Evolutionary conservation across 768 basidiomycete genomes (phyloP), one percentile per base, ranked within the genome.

Genomic region (Punctularia strigosozonata): DNA sequence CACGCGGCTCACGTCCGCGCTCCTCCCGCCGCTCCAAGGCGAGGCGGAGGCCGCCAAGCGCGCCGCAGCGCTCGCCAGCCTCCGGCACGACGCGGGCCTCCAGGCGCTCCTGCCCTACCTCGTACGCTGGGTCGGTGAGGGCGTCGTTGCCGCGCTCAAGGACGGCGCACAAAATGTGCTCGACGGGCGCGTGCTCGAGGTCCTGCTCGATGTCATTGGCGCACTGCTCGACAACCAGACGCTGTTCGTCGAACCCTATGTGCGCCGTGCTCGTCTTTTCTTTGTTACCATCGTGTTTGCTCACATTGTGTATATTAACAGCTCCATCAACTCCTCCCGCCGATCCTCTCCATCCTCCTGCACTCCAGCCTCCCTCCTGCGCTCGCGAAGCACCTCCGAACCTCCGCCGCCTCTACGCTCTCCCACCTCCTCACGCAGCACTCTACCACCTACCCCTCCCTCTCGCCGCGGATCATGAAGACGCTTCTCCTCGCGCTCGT

Each of bases 311-410:
- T 46, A 17, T 31, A 23, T 23, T 21, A 25, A 25, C 46, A 97
- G 91, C 71, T 98, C 4, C 95, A 98, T 52, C 94, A 98, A 80
- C 70, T 98, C 13, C 73, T 98, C 1, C 92, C 92, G 2, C 82
- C 92, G 0, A 74, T 97, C 38, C 75, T 99, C 23, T 95, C 94
- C 4, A 82, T 82, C 41, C 75, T 99, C 34, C 69, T 99, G 6
- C 87, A 94, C 45, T 83, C 88, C 1, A 72, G 82, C 14, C 75
- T 98, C 3, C 88, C 88, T 0, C 68, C 72, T 25, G 65, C 73
- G 5, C 72, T 84, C 40, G 70, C 81, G 14, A 77, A 70, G 2
- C 74, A 77, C 30, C 68, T 95, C 24, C 83, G 94, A 25, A 81
- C 75, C 3, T 69, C 75, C 4, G 86, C 94, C 3, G 74, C 90